Conservation (phyloP, 2,329 filamentous ascomycete species). For the Fusarium sp. region DNA sequence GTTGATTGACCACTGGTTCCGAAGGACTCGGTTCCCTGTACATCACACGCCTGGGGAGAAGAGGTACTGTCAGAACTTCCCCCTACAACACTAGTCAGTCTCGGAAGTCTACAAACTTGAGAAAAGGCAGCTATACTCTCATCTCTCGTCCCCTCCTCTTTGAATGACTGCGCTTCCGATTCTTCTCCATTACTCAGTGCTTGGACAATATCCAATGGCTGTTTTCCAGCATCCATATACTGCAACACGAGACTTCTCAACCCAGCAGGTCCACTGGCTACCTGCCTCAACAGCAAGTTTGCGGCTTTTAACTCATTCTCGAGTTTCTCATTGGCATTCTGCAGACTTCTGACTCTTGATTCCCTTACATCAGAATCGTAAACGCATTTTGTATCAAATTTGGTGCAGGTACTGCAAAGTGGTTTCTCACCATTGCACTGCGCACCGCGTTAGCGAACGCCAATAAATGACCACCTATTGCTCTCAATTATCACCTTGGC, state of each 20-base stretch:
- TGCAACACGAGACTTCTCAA: neutral
- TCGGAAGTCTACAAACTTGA: rapidly evolving
- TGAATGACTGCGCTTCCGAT: rapidly evolving
- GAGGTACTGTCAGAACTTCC: neutral
- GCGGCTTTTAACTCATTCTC: neutral
- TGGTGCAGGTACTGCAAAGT: constrained; percentile 5
- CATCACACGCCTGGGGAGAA: no score
- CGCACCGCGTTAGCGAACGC: neutral
- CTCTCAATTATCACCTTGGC: constrained; percentile 4
- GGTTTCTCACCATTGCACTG: constrained; percentile 24
- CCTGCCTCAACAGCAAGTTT: neutral
- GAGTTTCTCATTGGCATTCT: neutral
- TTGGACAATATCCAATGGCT: constrained; percentile 4
- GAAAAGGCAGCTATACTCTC: neutral
- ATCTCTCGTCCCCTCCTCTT: rapidly evolving
- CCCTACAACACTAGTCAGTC: neutral
- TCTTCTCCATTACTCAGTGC: neutral
- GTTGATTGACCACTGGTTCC: neutral
- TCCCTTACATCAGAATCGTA: constrained; percentile 15
- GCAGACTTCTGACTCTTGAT: rapidly evolving
- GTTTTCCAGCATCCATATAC: neutral
- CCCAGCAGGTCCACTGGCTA: neutral
- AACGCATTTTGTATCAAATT: neutral
- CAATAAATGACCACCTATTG: no score
- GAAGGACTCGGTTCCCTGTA: neutral